phyloP scores from a whole-genome alignment of 2,329 filamentous ascomycete species.

The Sporothrix brunneoviolacea region DNA sequence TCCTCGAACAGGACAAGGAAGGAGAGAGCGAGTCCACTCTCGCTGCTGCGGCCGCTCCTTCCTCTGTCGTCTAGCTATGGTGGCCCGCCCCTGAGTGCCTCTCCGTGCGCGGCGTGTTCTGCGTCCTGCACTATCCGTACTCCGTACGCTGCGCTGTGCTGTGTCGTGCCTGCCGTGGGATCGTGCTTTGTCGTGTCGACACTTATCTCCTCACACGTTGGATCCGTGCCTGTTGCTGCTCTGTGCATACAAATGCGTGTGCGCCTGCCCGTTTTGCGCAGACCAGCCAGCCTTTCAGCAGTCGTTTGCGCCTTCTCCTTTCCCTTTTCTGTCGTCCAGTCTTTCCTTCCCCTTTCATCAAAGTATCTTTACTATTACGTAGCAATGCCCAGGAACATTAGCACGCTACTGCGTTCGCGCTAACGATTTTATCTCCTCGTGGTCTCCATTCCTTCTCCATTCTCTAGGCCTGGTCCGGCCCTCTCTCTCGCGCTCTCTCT shows the following conservation, averaged over 20 bases:
- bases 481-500: not conserved
- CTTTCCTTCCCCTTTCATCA: constrained; percentile 1
- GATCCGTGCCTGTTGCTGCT: too few species aligned
- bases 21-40: too few species aligned
- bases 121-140: too few species aligned
- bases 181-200: not conserved
- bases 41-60: too few species aligned
- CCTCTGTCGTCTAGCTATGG: too few species aligned
- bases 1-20: too few species aligned
- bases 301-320: not conserved
- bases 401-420: constrained; percentile 4
- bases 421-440: constrained; percentile 12
- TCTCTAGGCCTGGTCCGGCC: constrained; percentile 12
- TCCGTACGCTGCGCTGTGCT: not conserved
- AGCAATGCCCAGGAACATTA: constrained; percentile 6
- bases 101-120: too few species aligned
- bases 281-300: too few species aligned
- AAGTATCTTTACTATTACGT: constrained; percentile 2
- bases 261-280: too few species aligned
- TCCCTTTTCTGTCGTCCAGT: not conserved
- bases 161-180: constrained; percentile 5
- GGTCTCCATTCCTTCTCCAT: constrained; percentile 10
- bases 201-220: constrained; percentile 2
- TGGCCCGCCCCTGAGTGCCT: too few species aligned
- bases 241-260: too few species aligned